Conservation (phyloP, 495 filamentous ascomycete genomes). For the Podospora anserina region DNA sequence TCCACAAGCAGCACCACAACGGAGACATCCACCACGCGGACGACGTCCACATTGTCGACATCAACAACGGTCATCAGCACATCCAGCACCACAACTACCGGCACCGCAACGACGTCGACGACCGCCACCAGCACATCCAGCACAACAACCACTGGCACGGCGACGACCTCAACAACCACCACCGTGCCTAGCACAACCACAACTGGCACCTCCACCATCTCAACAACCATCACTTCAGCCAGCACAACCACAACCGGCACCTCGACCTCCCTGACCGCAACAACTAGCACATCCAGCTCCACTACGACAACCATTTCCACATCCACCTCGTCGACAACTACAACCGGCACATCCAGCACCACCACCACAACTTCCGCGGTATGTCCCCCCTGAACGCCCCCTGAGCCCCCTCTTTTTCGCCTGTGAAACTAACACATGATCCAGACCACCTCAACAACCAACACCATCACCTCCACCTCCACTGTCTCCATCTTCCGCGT, state of each 20-base stretch:
- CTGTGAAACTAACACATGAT: neutral
- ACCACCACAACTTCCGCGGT: neutral
- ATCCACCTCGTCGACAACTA: neutral
- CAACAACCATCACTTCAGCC: constrained; percentile 1
- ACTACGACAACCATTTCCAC: neutral
- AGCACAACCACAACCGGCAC: neutral
- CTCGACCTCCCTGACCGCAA: neutral
- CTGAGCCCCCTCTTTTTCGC: neutral
- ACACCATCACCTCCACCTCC: neutral
- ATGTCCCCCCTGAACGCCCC: neutral
- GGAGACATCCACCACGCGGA: neutral
- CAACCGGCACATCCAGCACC: neutral
- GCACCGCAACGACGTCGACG: neutral
- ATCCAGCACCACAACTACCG: neutral
- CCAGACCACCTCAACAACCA: neutral
- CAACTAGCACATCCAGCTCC: neutral
- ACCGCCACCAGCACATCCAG: neutral
- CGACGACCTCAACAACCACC: neutral
- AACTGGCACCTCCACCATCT: neutral
- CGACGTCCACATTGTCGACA: neutral
- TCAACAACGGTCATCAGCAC: neutral
- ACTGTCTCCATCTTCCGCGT: neutral
- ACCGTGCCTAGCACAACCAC: neutral
- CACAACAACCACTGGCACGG: neutral
- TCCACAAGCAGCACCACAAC: neutral